phyloP scores from a whole-genome alignment of 495 filamentous ascomycete genomes.

The Podospora pseudoanserina region DNA sequence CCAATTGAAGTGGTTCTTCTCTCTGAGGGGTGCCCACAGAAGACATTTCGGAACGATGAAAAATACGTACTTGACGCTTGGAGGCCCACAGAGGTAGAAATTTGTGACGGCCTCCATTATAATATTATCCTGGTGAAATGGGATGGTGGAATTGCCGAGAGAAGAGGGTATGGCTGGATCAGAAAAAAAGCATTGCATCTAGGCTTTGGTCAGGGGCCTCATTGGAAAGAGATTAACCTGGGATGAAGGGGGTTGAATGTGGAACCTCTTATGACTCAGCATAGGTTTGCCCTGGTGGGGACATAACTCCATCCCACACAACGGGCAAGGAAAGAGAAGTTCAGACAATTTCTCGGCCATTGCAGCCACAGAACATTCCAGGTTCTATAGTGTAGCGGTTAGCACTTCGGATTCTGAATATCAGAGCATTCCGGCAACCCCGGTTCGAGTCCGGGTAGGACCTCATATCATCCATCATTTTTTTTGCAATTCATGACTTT shows the following conservation, averaged over 20 bases:
- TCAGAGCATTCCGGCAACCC: constrained; percentile 27
- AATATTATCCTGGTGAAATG: neutral
- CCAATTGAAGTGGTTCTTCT: neutral
- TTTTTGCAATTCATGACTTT: neutral
- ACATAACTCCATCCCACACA: neutral
- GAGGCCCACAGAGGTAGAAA: neutral
- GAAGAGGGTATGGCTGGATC: neutral
- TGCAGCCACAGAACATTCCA: neutral
- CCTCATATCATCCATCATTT: constrained; percentile 11
- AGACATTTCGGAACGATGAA: neutral
- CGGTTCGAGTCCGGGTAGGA: constrained; percentile 37
- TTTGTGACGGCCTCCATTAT: neutral
- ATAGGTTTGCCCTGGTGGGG: neutral
- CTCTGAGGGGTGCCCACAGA: neutral
- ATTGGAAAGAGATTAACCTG: constrained; percentile 8
- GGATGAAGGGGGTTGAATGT: neutral
- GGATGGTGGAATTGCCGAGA: neutral
- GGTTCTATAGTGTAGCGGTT: constrained; percentile 16
- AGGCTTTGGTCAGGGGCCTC: neutral
- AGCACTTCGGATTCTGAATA: constrained; percentile 19
- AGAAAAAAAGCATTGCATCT: neutral
- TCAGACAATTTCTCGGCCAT: neutral
- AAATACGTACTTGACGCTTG: too few relatives aligned
- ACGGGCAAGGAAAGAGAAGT: neutral
- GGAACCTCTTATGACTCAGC: neutral